Percentiles rank a stretch among this genome's conserved stretches.
Conservation (phyloP, 768 basidiomycete species). For the Gautieria morchelliformis region DNA sequence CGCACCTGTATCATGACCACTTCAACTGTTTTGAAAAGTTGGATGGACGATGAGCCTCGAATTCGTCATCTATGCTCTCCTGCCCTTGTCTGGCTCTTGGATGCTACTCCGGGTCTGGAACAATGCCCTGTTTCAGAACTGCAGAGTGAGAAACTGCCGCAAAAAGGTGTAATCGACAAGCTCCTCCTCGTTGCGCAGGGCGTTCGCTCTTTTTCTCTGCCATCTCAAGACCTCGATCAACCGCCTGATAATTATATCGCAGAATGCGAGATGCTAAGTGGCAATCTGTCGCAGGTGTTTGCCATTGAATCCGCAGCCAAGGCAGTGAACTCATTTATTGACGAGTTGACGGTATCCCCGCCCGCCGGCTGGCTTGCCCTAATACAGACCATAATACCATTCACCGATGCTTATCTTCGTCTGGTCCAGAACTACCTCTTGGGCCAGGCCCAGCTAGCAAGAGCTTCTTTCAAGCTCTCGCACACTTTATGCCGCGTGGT, state of each 20-base stretch:
- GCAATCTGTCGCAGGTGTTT: constrained; percentile 16
- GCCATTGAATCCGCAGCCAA: constrained; percentile 33
- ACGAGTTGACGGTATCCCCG: not conserved
- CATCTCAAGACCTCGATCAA: not conserved
- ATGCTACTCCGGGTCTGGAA: not conserved
- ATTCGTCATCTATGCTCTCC: constrained; percentile 23
- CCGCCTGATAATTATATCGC: constrained; percentile 40
- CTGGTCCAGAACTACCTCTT: constrained; percentile 51
- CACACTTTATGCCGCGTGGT: constrained; percentile 69
- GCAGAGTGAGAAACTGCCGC: constrained; percentile 10
- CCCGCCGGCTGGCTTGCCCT: not conserved
- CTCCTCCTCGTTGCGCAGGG: constrained; percentile 61
- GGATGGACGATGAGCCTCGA: constrained; percentile 14
- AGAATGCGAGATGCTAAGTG: constrained; percentile 34
- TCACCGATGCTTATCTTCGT: constrained; percentile 54
- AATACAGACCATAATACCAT: constrained; percentile 36
- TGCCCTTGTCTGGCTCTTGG: constrained; percentile 22
- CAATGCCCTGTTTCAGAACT: not conserved
- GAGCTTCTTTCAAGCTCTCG: constrained; percentile 75
- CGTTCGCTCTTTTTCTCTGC: constrained; percentile 30
- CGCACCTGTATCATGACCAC: not conserved
- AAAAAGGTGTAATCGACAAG: constrained; percentile 44
- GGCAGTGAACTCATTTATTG: constrained; percentile 24
- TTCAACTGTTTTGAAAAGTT: not conserved
- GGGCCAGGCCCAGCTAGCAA: constrained; percentile 53